Percentiles rank a stretch among this genome's conserved stretches.
These are phyloP conservation scores for Phytophthora pistaciae DNA, from an alignment of 352 stramenopile species.

Conservation along the genomic window DNA sequence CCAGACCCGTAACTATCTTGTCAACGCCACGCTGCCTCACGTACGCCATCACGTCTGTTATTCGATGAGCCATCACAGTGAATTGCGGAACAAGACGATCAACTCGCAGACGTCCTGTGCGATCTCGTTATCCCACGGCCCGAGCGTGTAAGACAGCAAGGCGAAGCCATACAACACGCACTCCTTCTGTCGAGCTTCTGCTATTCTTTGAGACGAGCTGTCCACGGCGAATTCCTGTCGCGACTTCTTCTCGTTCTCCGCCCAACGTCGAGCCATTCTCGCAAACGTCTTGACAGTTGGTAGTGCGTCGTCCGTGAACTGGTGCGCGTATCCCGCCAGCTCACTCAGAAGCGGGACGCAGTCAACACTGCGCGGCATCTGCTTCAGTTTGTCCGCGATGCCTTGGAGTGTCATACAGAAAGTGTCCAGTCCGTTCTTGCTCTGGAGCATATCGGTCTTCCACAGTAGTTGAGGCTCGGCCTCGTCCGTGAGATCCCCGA, in stretches of 20 bases:
- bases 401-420: slow-evolving; percentile 25
- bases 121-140: slow-evolving; percentile 16
- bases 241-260: slow-evolving; percentile 14
- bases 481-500: slow-evolving; percentile 48
- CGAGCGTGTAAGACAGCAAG: slow-evolving; percentile 38
- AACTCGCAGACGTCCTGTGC: slow-evolving; percentile 49
- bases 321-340: slow-evolving; percentile 32
- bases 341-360: slow-evolving; percentile 47
- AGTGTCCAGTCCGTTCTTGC: slow-evolving; percentile 7
- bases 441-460: slow-evolving; percentile 49
- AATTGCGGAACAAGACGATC: slow-evolving; percentile 54
- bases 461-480: slow-evolving; percentile 31
- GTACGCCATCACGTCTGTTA: slow-evolving; percentile 22
- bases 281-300: slow-evolving; percentile 29
- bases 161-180: slow-evolving; percentile 58
- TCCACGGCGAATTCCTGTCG: not conserved
- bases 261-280: slow-evolving; percentile 38
- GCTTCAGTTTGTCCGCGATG: slow-evolving; percentile 30
- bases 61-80: slow-evolving; percentile 38
- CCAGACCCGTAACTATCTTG: slow-evolving; percentile 23
- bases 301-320: slow-evolving; percentile 29
- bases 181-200: slow-evolving; percentile 44
- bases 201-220: not conserved
- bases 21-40: slow-evolving; percentile 8
- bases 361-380: slow-evolving; percentile 38